Evolutionary conservation across 371 early-diverging fungal genomes (phyloP).

Genomic region (Mucor sp.): DNA sequence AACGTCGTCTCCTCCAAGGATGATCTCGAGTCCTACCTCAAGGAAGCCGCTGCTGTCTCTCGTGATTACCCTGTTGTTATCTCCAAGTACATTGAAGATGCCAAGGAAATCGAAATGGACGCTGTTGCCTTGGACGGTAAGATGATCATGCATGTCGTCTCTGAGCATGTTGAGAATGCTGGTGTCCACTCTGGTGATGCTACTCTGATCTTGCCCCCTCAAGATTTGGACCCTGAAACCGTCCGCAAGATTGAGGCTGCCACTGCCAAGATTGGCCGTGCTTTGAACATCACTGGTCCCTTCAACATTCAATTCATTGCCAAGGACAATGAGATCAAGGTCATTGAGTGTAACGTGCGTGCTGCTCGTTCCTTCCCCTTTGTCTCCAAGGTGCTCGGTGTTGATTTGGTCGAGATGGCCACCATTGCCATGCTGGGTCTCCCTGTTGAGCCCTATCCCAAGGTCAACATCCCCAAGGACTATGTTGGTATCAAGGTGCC

Average conservation of each 20-base stretch:
- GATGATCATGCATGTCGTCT: constrained; percentile 85
- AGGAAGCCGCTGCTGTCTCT: constrained; percentile 87
- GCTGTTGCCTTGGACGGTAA: constrained; percentile 92
- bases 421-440: constrained; percentile 87
- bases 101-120: constrained; percentile 96
- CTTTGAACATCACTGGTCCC: constrained; percentile 96
- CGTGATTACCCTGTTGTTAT: constrained; percentile 94
- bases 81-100: constrained; percentile 93
- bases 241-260: constrained; percentile 85
- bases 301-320: constrained; percentile 97
- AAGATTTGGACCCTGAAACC: constrained; percentile 88
- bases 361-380: constrained; percentile 96
- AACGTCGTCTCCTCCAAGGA: constrained; percentile 85
- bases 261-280: constrained; percentile 87
- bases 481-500: constrained; percentile 96
- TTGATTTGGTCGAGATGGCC: constrained; percentile 93
- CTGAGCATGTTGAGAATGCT: constrained; percentile 96
- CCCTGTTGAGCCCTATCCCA: constrained; percentile 74
- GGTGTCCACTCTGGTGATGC: constrained; percentile 98
- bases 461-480: constrained; percentile 52
- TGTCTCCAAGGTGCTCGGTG: constrained; percentile 89
- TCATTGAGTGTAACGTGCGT: constrained; percentile 96
- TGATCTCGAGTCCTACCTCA: constrained; percentile 80
- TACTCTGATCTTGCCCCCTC: constrained; percentile 90
- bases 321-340: constrained; percentile 94